Base-by-base conservation (phyloP, 2,329 filamentous ascomycete genomes). In the Fusarium burgessii region DNA sequence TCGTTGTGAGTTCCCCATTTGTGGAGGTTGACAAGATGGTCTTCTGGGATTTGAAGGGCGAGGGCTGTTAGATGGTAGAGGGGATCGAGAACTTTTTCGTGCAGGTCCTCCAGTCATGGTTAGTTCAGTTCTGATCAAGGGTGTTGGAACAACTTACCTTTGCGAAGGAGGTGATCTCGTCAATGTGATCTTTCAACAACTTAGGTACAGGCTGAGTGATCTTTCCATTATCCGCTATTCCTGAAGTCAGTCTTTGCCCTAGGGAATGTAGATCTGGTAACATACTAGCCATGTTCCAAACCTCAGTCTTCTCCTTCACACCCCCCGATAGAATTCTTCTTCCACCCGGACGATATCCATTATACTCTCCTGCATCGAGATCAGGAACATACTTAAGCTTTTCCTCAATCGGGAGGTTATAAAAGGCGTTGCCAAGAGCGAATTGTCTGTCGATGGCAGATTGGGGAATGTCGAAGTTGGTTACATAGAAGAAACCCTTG, bases 41-140 rank as follows among this genome's bases (percentile, higher is more conserved):
- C 88, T 38, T 88, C 84, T 0, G 88, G 87, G 0, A 92, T 80
- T 71, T 91, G 84, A 0, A 91, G 82, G 1, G 91, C 82, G 38
- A 90, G 84, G 8, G 89, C 89, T 56, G 91, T 89, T 3, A 91
- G 84, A 1, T 85, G 84, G 13, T 91, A 84, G 0, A 92, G 81
- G 29, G 86, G 86, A 7, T 87, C 80, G 0, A 90, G 84, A 4
- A 90, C 84, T 43, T 89, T 85, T 2, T 85, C 79, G 58, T 90
- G 88, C 17, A 80, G 62, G 42, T 74, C 68, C 36, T 46, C n/a
- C n/a, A n/a, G n/a, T n/a, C n/a, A 11, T 3, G 12, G 42, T 45
- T 18, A 27, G 23, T 27, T 25, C 5, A 17, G 15, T 15, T 36
- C 15, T 17, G 35, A 36, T 7, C 17, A 36, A 36, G 35, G 1